Evolutionary conservation across 2,329 filamentous ascomycete species (phyloP), one percentile per base, ranked within the genome.

Genomic region (Botryotinia globosa): DNA sequence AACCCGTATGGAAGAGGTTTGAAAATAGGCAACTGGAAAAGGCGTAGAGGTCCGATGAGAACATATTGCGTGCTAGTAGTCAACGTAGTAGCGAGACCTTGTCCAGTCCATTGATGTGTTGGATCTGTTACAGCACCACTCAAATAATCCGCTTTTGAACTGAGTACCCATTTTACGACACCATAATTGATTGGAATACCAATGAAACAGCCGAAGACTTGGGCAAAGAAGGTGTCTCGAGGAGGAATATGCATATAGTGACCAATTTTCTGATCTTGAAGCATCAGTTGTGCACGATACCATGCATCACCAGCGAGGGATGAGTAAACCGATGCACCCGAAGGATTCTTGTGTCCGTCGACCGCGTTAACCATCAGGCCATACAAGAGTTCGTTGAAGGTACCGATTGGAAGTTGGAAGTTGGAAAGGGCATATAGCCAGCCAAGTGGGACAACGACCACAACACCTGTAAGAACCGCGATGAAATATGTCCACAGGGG

Each of bases 191-290:
- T 85, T 0, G 88, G 88, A 10, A 90, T 83, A 8, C 88, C 88
- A 59, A 90, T 82, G 12, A 87, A 80, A 25, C 86, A 87, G 5
- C 87, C 88, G 45, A 89, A 87, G 6, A 90, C 82, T 76, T 90
- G 88, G 1, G 86, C 87, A 78, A 89, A 88, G 81, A 90, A 90
- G 9, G 89, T 85, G 0, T 85, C 82, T 20, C 86, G 85, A 2
- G 88, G 88, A 0, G 88, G 87, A 0, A 90, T 83, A 70, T 90
- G 87, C 85, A 89, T 88, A 75, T 90, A 90, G 75, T 90, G 87
- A 0, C 87, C 88, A n/a, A 90, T 88, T 77, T 90, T 88, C 77
- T 87, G 86, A 76, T 90, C 88, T 76, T 90, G 87, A 0, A 90
- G 81, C 82, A 89, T 88, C 34, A 85, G 83, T 75, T 87, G 86